Evolutionary conservation across 1,284 basidiomycete genomes (phyloP), one percentile per base, ranked within the genome.

Genomic region (Neolentinus lepideus): DNA sequence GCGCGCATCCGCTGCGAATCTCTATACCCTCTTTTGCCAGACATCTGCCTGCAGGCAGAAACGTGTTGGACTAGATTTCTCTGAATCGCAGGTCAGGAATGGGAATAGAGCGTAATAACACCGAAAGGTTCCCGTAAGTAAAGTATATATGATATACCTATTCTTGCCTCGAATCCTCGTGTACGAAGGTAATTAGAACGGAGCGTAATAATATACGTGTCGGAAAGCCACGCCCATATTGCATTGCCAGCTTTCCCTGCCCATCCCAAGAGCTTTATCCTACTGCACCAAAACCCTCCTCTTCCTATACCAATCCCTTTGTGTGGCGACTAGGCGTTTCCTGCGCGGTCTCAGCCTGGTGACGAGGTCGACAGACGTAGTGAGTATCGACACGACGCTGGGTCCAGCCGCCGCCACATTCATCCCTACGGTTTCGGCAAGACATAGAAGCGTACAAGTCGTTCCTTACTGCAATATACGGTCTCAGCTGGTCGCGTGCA

Each of bases 81-180:
- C 38, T 43, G 38, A 43, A 43, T 43, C 38, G 38, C 38, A 43
- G 38, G 38, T 12, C 38, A 43, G 38, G 38, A 43, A 43, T 43
- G 38, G 38, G 38, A 43, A 43, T 21, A 50, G 47, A 46, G 47
- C 47, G 47, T 50, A 50, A 50, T 50, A 50, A n/a, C 47, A 29
- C 47, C 47, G 47, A 50, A 50, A 25, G 22, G 47, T 50, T 29
- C 47, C 47, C 38, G 38, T 43, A 6, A 6, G 47, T 50, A 25
- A 50, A 50, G 47, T 26, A 50, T 50, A 22, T 26, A 22, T 26
- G 47, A 26, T 50, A 50, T 50, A 50, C 47, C 27, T 50, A 50
- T 50, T 50, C 27, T 50, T 50, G 14, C 27, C 6, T 21, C 22
- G 27, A 50, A 16, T 3, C 47, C 47, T 50, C 47, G 47, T 50